Conservation (phyloP, 192 early-diverging fungal genomes). For the Rhizoclosmatium sp. region DNA sequence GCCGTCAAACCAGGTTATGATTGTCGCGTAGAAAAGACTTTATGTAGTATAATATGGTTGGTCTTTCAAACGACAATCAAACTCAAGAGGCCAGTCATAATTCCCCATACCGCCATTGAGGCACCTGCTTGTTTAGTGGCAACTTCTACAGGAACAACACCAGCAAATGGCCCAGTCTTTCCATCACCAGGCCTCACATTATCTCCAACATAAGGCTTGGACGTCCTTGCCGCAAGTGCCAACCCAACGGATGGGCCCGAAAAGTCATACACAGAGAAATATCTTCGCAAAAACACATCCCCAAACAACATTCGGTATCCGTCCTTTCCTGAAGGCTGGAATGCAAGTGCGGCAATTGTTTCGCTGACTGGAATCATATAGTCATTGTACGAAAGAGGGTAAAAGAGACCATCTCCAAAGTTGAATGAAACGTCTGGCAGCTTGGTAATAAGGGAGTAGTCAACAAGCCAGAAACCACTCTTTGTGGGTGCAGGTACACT, state of each 20-base stretch:
- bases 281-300: background rate
- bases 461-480: background rate
- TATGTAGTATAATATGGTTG: too few species aligned
- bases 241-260: background rate
- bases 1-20: too few species aligned
- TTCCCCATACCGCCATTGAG: too few species aligned
- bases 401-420: background rate
- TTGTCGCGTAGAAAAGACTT: too few species aligned
- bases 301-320: background rate
- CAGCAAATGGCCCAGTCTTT: too few species aligned
- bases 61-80: too few species aligned
- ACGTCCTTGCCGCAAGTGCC: background rate
- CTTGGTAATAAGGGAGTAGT: background rate
- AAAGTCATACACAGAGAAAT: background rate
- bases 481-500: too few species aligned
- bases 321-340: background rate
- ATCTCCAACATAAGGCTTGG: background rate
- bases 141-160: too few species aligned
- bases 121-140: too few species aligned
- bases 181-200: background rate
- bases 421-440: conserved; percentile 4
- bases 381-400: background rate
- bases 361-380: background rate
- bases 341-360: background rate
- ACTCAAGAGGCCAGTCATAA: too few species aligned